Base-by-base conservation (phyloP, 495 filamentous ascomycete species). In the Friedmanniomyces simplex region DNA sequence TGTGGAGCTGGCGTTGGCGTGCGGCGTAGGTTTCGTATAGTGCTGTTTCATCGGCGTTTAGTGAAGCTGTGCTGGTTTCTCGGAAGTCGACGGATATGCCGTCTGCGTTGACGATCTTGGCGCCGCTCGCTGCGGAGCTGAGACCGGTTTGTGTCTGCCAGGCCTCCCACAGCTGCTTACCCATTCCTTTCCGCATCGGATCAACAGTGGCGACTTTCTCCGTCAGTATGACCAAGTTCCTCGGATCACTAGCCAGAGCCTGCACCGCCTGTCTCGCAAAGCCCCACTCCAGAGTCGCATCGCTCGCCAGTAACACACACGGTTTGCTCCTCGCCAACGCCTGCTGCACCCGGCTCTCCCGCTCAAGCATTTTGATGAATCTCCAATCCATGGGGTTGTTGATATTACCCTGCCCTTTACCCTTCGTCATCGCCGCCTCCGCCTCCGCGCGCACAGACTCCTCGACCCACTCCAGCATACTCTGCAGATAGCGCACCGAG, bases 381-480 rank as follows among this genome's bases (percentile, higher is more conserved):
- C 82, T 84, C 71, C 97, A 96, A 59, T 94, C 89, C 58, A 99
- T 96, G 0, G 93, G 94, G 28, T 53, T 54, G 13, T 22, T n/a
- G 7, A 13, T 21, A 20, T 25, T 34, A 1, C 52, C 56, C 18
- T 52, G 25, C 0, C 83, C 87, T 32, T 60, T 63, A 24, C 24
- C 75, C 76, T 4, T 76, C 16, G 60, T 52, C 58, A 57, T 66
- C 1, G 85, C 82, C 1, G 85, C 83, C 70, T 99, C 94, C 55
- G 96, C 94, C 60, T 96, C 90, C 48, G 85, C 80, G 52, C 95
- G 81, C 50, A 99, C 89, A 49, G 79, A 84, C 63, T 96, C 90
- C 65, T 96, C 90, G 89, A 96, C 97, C 93, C 93, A 99, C 68
- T 99, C 93, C 53, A 97, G 72, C 89, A 97, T 95, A 68, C 91